Conservation (phyloP, 1,139 yeast species). For the Zygosaccharomyces pseudobailii region DNA sequence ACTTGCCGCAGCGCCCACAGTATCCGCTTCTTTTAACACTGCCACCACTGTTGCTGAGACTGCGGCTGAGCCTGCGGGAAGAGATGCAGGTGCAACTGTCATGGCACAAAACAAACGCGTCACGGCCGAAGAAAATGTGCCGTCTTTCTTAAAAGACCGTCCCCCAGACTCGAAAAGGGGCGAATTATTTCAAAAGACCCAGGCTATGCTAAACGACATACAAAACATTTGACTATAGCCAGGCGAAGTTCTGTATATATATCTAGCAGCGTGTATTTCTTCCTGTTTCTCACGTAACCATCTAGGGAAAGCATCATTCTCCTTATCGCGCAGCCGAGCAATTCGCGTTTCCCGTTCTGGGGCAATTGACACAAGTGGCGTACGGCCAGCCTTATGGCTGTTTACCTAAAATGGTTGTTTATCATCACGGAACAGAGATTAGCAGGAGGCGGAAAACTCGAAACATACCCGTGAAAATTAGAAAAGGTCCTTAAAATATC, state of each 20-base stretch:
- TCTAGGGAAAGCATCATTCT: background rate
- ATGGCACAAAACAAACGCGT: background rate
- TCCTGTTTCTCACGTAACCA: background rate
- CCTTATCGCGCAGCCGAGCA: background rate
- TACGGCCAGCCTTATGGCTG: slow-evolving; percentile 1
- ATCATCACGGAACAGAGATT: slow-evolving; percentile 1
- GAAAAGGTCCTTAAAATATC: background rate
- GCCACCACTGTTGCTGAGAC: background rate
- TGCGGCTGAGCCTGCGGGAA: too few species aligned
- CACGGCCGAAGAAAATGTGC: background rate
- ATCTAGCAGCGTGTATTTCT: background rate
- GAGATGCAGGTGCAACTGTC: too few species aligned
- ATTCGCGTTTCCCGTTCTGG: background rate
- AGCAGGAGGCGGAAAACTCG: slow-evolving; percentile 2
- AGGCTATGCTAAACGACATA: slow-evolving; percentile 17
- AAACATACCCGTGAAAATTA: background rate
- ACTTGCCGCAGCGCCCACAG: background rate
- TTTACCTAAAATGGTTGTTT: slow-evolving; percentile 3
- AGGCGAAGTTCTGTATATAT: background rate
- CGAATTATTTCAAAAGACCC: slow-evolving; percentile 16
- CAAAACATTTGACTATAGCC: slow-evolving; percentile 13
- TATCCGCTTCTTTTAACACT: background rate
- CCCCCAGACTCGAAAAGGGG: slow-evolving; percentile 3
- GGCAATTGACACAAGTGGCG: background rate
- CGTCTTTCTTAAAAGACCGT: background rate